Conservation (phyloP, 1,284 basidiomycete species). For the Gastroboletus turbinatus region DNA sequence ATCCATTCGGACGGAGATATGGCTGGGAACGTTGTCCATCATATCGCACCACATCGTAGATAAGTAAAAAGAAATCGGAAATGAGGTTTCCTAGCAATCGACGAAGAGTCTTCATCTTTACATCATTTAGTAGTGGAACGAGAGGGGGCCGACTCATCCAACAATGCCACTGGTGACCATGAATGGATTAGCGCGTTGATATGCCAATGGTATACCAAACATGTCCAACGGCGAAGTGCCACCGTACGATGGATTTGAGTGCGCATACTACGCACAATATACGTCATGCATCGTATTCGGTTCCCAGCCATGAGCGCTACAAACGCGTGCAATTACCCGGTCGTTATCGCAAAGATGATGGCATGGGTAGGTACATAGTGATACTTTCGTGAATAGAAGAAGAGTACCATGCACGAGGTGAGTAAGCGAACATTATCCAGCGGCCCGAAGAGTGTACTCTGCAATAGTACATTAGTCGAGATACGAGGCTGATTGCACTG, state of each 20-base stretch:
- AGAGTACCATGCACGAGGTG: not conserved
- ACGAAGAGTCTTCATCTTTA: not conserved
- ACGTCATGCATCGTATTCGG: not conserved
- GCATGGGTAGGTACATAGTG: too few species aligned
- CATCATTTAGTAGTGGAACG: not conserved
- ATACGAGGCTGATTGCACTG: not conserved
- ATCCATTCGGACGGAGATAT: not conserved
- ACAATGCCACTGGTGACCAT: not conserved
- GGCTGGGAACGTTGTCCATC: not conserved
- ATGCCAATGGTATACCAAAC: not conserved
- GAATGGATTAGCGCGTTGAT: not conserved
- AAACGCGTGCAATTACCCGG: not conserved
- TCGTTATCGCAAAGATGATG: conserved; percentile 6
- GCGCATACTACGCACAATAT: not conserved
- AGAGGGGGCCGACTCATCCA: not conserved
- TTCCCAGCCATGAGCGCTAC: not conserved
- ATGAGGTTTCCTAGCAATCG: not conserved
- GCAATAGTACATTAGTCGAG: not conserved
- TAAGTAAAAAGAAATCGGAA: not conserved
- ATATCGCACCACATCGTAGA: not conserved
- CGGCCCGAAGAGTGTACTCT: not conserved
- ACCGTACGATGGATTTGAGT: not conserved
- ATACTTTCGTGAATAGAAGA: not conserved
- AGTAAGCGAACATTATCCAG: too few species aligned
- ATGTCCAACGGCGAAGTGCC: not conserved